Percentiles rank a stretch among this genome's conserved stretches.
Evolutionary conservation across 2,329 filamentous ascomycete genomes (phyloP).

Genomic region (Drechslera avenae): DNA sequence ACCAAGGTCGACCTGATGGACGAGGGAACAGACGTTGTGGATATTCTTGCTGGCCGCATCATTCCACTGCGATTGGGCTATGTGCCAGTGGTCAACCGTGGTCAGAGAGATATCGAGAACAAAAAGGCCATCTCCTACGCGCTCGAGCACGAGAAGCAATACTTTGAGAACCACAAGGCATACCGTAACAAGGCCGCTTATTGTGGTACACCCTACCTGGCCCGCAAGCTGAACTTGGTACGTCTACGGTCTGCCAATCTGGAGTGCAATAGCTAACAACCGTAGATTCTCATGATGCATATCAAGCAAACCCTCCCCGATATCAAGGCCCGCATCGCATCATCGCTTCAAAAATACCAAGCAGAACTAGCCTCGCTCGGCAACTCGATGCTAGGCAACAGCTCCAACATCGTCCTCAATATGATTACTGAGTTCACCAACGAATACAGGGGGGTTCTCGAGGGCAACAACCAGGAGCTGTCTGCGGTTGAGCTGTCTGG

Average conservation of each 20-base stretch:
- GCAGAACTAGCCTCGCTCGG: constrained; percentile 81
- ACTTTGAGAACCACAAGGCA: constrained; percentile 98
- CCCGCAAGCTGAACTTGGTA: constrained; percentile 90
- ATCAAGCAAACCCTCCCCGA: constrained; percentile 99
- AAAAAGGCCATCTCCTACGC: constrained; percentile 92
- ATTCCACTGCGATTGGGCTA: constrained; percentile 95
- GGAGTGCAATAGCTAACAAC: constrained; percentile 29
- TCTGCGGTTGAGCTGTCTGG: constrained; percentile 94
- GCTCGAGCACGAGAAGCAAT: constrained; percentile 91
- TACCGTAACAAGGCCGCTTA: constrained; percentile 99
- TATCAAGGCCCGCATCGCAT: constrained; percentile 96
- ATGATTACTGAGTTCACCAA: constrained; percentile 99
- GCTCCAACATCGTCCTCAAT: constrained; percentile 93
- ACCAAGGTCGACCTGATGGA: constrained; percentile 99
- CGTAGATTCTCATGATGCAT: constrained; percentile 97
- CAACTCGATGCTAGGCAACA: constrained; percentile 94
- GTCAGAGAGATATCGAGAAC: constrained; percentile 97
- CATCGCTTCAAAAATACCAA: constrained; percentile 89
- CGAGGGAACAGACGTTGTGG: constrained; percentile 95
- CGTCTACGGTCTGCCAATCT: constrained; percentile 18
- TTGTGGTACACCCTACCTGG: constrained; percentile 96
- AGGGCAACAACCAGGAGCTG: constrained; percentile 95
- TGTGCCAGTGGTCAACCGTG: constrained; percentile 96
- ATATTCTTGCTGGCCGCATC: constrained; percentile 96
- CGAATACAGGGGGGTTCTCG: constrained; percentile 93